Evolutionary conservation across 345 rosid species (phyloP).

Genomic region (Gossypium stocksii): DNA sequence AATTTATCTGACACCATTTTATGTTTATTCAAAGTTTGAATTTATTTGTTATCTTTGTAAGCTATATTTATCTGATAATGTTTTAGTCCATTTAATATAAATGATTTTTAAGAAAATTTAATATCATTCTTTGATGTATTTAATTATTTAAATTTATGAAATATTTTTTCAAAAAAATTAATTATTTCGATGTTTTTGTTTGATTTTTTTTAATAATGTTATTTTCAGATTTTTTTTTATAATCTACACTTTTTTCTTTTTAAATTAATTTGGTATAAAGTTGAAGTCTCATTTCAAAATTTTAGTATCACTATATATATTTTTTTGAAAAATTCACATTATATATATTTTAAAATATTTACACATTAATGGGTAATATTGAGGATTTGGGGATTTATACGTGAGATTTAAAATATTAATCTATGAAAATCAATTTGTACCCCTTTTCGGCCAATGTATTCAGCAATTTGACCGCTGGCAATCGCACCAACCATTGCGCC

Average conservation of each 20-base stretch:
- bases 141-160: not conserved
- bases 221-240: not conserved
- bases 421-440: constrained; percentile 24
- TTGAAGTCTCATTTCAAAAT: no score
- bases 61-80: no score
- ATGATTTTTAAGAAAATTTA: not conserved
- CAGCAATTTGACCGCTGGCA: constrained; percentile 72
- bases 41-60: no score
- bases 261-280: no score
- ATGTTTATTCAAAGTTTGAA: no score
- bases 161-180: not conserved
- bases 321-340: no score
- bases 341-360: no score
- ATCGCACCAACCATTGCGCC: constrained; percentile 81
- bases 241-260: no score
- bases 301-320: no score
- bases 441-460: constrained; percentile 76
- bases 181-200: not conserved
- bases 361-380: not conserved
- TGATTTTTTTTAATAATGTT: not conserved
- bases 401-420: not conserved
- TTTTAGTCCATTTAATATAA: no score
- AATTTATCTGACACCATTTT: no score
- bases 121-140: not conserved
- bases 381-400: not conserved